Conservation (phyloP, 495 filamentous ascomycete genomes). For the Alectoria sarmentosa region DNA sequence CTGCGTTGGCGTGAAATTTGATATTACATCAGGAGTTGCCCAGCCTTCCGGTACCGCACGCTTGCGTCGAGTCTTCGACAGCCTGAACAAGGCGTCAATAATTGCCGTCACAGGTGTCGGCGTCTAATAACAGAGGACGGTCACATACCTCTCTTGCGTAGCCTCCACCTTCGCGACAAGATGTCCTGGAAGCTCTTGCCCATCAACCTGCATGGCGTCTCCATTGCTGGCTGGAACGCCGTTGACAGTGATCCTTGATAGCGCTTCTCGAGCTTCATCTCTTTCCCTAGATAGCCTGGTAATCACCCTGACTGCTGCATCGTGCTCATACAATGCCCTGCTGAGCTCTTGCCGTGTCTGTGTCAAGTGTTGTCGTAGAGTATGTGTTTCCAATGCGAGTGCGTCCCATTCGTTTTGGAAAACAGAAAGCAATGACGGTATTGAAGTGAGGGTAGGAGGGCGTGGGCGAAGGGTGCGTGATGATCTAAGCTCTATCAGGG, state of each 20-base stretch:
- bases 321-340: conserved; percentile 89
- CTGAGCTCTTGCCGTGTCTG: conserved; percentile 91
- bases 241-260: conserved; percentile 70
- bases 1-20: conserved; percentile 53
- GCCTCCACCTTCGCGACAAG: conserved; percentile 68
- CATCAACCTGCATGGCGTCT: conserved; percentile 90
- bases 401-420: conserved; percentile 99
- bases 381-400: conserved; percentile 81
- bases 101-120: conserved; percentile 13
- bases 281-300: conserved; percentile 80
- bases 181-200: conserved; percentile 59
- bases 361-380: conserved; percentile 75
- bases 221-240: conserved; percentile 48
- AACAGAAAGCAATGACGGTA: conserved; percentile 90
- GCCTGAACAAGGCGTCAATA: conserved; percentile 39
- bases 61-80: conserved; percentile 81
- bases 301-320: conserved; percentile 91
- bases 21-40: conserved; percentile 68
- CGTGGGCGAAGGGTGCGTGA: conserved; percentile 76
- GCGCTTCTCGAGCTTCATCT: conserved; percentile 88
- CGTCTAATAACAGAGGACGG: neutral
- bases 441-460: conserved; percentile 91
- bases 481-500: conserved; percentile 81
- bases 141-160: conserved; percentile 66
- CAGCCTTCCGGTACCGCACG: conserved; percentile 77